Base-by-base conservation (phyloP, 345 rosid species). In the Tarenaya hassleriana region DNA sequence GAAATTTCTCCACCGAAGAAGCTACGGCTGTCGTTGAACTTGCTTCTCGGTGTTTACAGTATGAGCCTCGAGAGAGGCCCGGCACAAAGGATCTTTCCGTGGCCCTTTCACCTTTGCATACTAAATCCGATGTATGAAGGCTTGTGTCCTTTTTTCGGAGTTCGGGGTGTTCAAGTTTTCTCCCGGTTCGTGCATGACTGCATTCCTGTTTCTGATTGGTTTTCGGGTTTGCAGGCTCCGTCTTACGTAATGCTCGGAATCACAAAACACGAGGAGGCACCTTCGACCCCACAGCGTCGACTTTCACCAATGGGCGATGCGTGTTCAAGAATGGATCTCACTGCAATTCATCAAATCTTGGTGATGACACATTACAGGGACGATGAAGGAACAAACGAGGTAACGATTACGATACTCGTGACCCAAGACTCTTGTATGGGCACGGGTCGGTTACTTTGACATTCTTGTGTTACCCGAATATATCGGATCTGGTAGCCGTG, bases 361-460 rank as follows among this genome's bases (percentile, higher is more conserved):
- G 79, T 82, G 41, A 73, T 60, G 63, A 65, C 75, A 8, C 84
- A 82, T 63, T 85, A 85, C 76, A 82, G 71, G 58, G 88, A 84
- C 14, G 87, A 85, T 56, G 89, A 85, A 73, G 84, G 83, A 71
- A 77, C 79, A 37, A 77, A 72, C 56, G 89, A 84, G 94, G 94
- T 77, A n/a, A n/a, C n/a, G n/a, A n/a, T n/a, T n/a, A 69, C 71
- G n/a, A 38, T 7, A 9, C 40, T 1, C 13, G 9, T 9, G n/a
- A 33, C 7, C 13, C 14, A 24, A 11, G n/a, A 13, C 42, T 11
- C 5, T 5, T 24, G 29, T 24, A 24, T 24, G 29, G 2, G 29
- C 29, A 24, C 29, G 3, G 29, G 5, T 24, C 29, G 29, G 5
- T 24, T 24, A 24, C 29, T 24, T n/a, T n/a, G n/a, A n/a, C n/a